A percentile compares a stretch with the other conserved stretches of the same genome.
These are phyloP conservation scores for Scutellaria barbata DNA, from an alignment of 257 asterid genomes.

Conservation along the genomic window DNA sequence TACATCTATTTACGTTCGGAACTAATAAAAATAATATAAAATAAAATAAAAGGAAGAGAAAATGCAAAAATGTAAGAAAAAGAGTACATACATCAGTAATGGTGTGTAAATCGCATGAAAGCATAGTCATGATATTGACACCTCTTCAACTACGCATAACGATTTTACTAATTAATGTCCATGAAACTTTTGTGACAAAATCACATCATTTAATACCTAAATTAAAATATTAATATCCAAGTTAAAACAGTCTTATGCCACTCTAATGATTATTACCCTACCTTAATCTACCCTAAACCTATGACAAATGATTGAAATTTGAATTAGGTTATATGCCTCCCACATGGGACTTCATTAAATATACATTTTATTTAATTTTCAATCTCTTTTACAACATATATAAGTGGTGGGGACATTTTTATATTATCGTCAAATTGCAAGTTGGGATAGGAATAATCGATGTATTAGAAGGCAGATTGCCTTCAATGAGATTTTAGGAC, in stretches of 20 bases:
- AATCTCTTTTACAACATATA: slow-evolving; percentile 10
- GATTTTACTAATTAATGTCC: slow-evolving; percentile 21
- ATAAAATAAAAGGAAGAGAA: background rate
- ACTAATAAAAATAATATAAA: no score
- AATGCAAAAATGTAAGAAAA: background rate
- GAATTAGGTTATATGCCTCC: slow-evolving; percentile 37
- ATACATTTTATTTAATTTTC: slow-evolving; percentile 6
- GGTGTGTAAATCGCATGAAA: background rate
- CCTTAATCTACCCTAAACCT: slow-evolving; percentile 47
- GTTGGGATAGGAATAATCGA: slow-evolving; percentile 49
- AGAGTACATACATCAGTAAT: background rate
- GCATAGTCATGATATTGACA: slow-evolving; percentile 22
- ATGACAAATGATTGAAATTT: slow-evolving; percentile 44
- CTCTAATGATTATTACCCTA: slow-evolving; percentile 41
- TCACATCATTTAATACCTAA: slow-evolving; percentile 9
- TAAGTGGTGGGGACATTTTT: slow-evolving; percentile 60
- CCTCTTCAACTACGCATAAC: slow-evolving; percentile 26
- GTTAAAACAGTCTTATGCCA: slow-evolving; percentile 34
- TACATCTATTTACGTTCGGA: no score
- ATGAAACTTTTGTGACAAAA: slow-evolving; percentile 20
- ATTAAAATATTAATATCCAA: slow-evolving; percentile 2
- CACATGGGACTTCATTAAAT: slow-evolving; percentile 57
- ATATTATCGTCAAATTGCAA: slow-evolving; percentile 45
- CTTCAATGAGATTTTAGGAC: slow-evolving; percentile 38
- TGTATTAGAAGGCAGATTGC: slow-evolving; percentile 36